Base-by-base conservation (phyloP, 805 yeast species). In the Kazachstania kunashirensis region DNA sequence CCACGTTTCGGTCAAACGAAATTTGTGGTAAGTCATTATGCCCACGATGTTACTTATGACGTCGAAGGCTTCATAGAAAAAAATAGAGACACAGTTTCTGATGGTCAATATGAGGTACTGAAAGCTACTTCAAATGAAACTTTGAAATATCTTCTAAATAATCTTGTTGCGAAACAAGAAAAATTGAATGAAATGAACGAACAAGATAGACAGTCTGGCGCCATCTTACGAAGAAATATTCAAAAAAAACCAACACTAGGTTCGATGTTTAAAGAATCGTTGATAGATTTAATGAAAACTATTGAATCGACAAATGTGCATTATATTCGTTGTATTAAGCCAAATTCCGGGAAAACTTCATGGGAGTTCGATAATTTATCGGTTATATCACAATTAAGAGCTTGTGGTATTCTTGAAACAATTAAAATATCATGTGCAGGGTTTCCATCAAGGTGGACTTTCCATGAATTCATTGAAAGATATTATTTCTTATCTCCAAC, bases 351-450 rank as follows among this genome's bases (percentile, higher is more conserved):
- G 43, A 89, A 92, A 62, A 77, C 75, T 39, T 95, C 97, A 2
- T 89, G 98, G 98, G 80, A 77, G 56, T 89, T 89, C 62, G 95
- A 88, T 53, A 85, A 94, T 13, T 72, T 88, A 33, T 86, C 89
- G 96, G 98, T 89, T n/a, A 68, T 92, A 40, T 81, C 95, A 4
- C 98, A 89, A 61, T 70, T 89, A 44, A 75, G 98, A 55, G 98
- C 98, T 6, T 89, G 98, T 69, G 98, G 98, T 79, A 97, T 89
- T 31, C 68, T 89, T 47, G 98, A 92, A 59, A 92, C 98, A 1
- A 89, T 89, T 53, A 70, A 95, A 50, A 89, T 89, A 34, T 89
- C 96, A 3, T 88, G 96, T 63, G 96, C 95, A 32, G 98, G 98
- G 21, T 89, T 88, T 70, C 98, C 98, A 15, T 82, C 96, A 0